Evolutionary conservation across 768 basidiomycete genomes (phyloP), one percentile per base, ranked within the genome.

Genomic region (Amanita pallidorosea): DNA sequence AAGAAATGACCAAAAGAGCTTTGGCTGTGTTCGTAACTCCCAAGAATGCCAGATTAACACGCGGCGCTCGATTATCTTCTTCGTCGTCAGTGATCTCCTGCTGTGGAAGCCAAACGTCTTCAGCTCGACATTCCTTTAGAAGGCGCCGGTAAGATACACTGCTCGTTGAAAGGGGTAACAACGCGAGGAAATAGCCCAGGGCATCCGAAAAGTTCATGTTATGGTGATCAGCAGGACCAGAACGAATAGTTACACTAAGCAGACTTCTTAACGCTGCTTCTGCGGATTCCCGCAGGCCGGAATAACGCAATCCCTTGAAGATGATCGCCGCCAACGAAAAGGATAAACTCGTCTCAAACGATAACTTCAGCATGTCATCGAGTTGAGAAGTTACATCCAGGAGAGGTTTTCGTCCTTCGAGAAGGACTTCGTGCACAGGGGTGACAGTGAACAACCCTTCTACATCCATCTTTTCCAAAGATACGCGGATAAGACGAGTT

Each of bases 251-350:
- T 35, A 86, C 75, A 27, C 69, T 65, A 11, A 91, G 68, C 15
- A 90, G 67, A 25, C 73, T 81, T 56, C 83, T 72, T 12, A 92
- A 68, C 13, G 78, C 75, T 3, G 68, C 69, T 55, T 79, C 77
- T 2, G 85, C 81, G 11, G 79, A 72, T 6, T 79, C 77, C 47
- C 69, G 77, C 55, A 89, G 73, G 3, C 73, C 70, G 2, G 79
- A 72, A 56, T 83, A 81, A 22, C 91, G 80, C 50, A 92, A 67
- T 36, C 90, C 91, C 61, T 93, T 92, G 75, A 92, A 88, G 43
- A 95, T 79, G 56, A 90, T 76, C 0, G 88, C 73, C 1, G 89
- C 82, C 17, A 96, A 65, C 11, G 86, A 82, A 65, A 94, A 89
- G 6, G 88, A 87, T 66, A 91, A 86, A 62, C 72, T 84, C 0